These are phyloP conservation scores for Penicillium coffeae DNA, from an alignment of 495 filamentous ascomycete genomes.

Conservation along the genomic window DNA sequence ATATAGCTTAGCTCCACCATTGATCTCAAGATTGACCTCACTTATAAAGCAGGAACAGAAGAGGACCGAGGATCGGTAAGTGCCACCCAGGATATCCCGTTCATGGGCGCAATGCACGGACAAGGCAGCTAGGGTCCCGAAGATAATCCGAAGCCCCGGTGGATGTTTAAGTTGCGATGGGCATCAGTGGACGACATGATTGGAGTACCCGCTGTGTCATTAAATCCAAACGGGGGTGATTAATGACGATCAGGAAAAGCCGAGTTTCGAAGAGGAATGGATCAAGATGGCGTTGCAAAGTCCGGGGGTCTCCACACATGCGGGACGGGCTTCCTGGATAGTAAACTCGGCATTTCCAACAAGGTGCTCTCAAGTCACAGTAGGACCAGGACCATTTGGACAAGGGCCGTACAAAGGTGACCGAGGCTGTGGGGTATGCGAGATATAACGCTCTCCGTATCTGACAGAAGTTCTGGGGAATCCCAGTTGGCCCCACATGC, in stretches of 20 bases:
- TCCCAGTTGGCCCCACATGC: too few relatives aligned
- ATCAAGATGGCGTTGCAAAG: too few relatives aligned
- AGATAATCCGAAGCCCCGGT: conserved; percentile 5
- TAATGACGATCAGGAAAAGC: conserved; percentile 1
- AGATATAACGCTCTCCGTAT: too few relatives aligned
- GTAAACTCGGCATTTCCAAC: conserved; percentile 9
- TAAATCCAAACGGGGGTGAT: not conserved
- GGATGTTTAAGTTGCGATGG: not conserved
- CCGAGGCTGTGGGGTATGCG: too few relatives aligned
- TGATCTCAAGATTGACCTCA: not conserved
- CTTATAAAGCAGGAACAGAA: not conserved
- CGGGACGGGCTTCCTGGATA: conserved; percentile 4
- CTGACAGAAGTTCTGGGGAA: too few relatives aligned
- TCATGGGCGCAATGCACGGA: not conserved
- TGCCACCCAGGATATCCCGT: conserved; percentile 7
- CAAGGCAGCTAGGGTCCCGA: conserved; percentile 11
- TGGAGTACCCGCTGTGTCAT: not conserved
- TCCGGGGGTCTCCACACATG: conserved; percentile 22
- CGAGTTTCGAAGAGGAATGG: not conserved
- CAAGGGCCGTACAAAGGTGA: too few relatives aligned
- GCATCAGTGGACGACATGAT: not conserved
- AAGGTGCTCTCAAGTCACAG: too few relatives aligned
- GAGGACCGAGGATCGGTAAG: conserved; percentile 10
- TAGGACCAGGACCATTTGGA: too few relatives aligned
- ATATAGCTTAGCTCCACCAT: conserved; percentile 4